A percentile compares a stretch with the other conserved stretches of the same genome.
phyloP scores from a whole-genome alignment of 2,329 filamentous ascomycete genomes.

The Trichoderma koningii region DNA sequence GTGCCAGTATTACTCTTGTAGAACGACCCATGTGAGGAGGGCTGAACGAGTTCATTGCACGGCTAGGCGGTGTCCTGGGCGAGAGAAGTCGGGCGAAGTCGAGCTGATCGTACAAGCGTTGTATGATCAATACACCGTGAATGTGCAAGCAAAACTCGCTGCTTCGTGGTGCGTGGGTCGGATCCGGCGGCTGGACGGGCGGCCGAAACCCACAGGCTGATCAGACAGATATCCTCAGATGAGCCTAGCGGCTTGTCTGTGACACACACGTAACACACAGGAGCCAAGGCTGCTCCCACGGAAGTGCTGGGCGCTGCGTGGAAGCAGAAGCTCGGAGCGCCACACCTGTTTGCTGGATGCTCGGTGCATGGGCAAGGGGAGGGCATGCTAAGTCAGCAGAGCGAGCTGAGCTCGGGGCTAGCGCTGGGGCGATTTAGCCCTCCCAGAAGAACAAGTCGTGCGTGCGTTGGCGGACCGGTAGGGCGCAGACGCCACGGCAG shows the following conservation, averaged over 20 bases:
- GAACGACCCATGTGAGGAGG: not conserved
- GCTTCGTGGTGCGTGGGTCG: not conserved
- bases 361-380: not conserved
- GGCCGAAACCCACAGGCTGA: slow-evolving; percentile 14
- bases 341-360: not conserved
- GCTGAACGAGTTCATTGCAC: not conserved
- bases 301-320: slow-evolving; percentile 3
- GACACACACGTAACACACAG: not conserved
- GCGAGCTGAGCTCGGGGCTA: slow-evolving; percentile 20
- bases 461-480: slow-evolving; percentile 18
- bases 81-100: not conserved
- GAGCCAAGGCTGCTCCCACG: not conserved
- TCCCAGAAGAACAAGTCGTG: slow-evolving; percentile 6
- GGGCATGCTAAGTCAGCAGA: slow-evolving; percentile 9
- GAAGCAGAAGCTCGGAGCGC: not conserved
- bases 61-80: not conserved
- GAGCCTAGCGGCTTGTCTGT: not conserved
- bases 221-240: slow-evolving; percentile 9
- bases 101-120: not conserved
- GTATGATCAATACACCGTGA: too few species aligned
- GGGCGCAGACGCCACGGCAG: slow-evolving; percentile 14
- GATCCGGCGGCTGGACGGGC: slow-evolving; percentile 12
- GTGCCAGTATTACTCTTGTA: not conserved
- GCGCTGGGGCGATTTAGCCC: slow-evolving; percentile 22
- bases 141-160: not conserved